Evolutionary conservation across 495 filamentous ascomycete species (phyloP), one percentile per base, ranked within the genome.

Genomic region (Penicillium ochrochloron): DNA sequence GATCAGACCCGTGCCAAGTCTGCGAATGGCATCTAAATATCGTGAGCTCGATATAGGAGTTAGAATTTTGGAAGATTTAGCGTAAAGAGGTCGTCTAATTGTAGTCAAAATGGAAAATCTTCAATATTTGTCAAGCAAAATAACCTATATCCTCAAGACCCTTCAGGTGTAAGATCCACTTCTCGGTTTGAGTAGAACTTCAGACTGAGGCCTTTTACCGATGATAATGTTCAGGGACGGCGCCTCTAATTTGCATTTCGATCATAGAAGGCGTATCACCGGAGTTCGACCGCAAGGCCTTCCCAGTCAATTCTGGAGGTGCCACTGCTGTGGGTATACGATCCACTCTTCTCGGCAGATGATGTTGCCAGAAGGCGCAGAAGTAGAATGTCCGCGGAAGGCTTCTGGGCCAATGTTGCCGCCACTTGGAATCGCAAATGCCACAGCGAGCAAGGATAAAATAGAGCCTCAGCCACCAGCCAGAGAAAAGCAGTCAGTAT

Each of bases 281-380:
- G 44, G 44, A n/a, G 19, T 12, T 25, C 48, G 48, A 21, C 6
- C 14, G 25, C 48, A 4, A 52, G 17, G 9, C 2, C 4, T 29
- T 15, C 12, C 11, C 3, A 31, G 10, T 31, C 14, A 29, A 4
- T 12, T 29, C 4, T 29, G 15, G 48, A 31, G 21, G 8, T 14
- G 14, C 25, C 39, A n/a, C 25, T 34, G 21, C 17, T 35, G 19
- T 60, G 33, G 27, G 14, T 34, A 23, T 39, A 44, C 35, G 53
- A 46, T 51, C 51, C 64, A 66, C 66, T 55, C 14, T 33, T 33
- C 53, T 42, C 59, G 44, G 54, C 15, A 12, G 31, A 27, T 0
- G n/a, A 50, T 69, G 67, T 69, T 46, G 41, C 15, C 37, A 59
- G 67, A 69, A 64, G 67, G 67, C 67, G 67, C 61, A 25, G 25